These are phyloP conservation scores for Eucalyptus microcorys DNA, from an alignment of 345 rosid genomes.

Conservation along the genomic window DNA sequence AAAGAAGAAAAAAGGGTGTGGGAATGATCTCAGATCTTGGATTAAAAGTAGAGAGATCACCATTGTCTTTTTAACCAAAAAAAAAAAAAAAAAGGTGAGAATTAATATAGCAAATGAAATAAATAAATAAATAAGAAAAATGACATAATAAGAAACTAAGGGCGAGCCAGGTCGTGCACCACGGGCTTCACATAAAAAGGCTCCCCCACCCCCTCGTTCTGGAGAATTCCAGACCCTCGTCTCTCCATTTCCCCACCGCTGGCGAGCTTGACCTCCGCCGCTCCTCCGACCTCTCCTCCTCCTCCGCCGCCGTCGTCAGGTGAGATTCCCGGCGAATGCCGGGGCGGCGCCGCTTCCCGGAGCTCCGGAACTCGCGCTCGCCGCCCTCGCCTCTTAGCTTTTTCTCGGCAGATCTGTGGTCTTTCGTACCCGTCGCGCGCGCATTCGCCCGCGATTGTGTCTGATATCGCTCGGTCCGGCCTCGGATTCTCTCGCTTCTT, in stretches of 20 bases:
- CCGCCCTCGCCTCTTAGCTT: background rate
- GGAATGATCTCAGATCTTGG: background rate
- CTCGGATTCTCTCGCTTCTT: background rate
- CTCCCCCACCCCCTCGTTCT: background rate
- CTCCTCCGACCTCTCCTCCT: background rate
- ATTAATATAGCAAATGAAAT: background rate
- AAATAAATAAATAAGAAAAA: background rate
- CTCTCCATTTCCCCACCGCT: background rate
- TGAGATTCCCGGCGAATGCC: background rate
- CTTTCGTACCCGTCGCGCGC: background rate
- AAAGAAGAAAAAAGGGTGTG: background rate
- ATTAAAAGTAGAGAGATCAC: background rate
- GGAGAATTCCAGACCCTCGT: background rate
- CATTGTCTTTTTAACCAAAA: background rate
- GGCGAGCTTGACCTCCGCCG: background rate
- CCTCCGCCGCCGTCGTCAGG: background rate
- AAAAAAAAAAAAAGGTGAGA: background rate
- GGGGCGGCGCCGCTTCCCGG: background rate
- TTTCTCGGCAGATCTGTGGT: background rate
- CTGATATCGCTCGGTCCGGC: background rate
- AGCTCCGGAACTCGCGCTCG: background rate
- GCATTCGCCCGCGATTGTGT: background rate
- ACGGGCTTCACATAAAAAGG: background rate
- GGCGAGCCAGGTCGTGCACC: background rate
- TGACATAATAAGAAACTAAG: background rate